A percentile compares a stretch with the other conserved stretches of the same genome.
Evolutionary conservation across 2,329 filamentous ascomycete species (phyloP).

Genomic region (Cyclaneusma minus): DNA sequence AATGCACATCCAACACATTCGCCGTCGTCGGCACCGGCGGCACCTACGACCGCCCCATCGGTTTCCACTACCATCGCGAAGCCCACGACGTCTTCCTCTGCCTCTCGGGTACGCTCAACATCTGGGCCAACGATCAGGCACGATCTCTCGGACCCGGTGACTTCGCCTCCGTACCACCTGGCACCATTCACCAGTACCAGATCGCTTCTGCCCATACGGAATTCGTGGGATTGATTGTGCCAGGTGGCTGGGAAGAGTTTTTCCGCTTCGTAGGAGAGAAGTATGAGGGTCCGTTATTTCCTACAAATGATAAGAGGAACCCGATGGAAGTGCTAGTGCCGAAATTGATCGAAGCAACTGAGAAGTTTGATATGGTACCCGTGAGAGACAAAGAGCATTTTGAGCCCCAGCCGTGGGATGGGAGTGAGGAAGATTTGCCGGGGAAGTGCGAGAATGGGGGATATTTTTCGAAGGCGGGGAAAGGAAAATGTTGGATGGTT

Average conservation of each 20-base stretch:
- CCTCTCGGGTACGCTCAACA: constrained; percentile 35
- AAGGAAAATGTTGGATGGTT: constrained; percentile 28
- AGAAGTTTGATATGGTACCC: constrained; percentile 39
- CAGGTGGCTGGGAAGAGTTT: constrained; percentile 44
- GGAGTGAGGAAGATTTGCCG: constrained; percentile 24
- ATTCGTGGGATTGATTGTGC: constrained; percentile 35
- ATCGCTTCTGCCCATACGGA: constrained; percentile 37
- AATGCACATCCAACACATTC: constrained; percentile 15
- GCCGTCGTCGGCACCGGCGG: constrained; percentile 13
- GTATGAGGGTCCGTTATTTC: constrained; percentile 31
- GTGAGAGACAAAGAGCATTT: constrained; percentile 30
- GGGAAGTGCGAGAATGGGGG: constrained; percentile 19
- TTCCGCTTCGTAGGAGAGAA: constrained; percentile 40
- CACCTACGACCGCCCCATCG: constrained; percentile 17
- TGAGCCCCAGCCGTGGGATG: constrained; percentile 25
- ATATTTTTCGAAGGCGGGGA: constrained; percentile 36
- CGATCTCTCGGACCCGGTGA: constrained; percentile 36
- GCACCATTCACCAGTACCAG: constrained; percentile 37
- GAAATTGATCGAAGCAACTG: constrained; percentile 37
- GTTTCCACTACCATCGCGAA: constrained; percentile 40
- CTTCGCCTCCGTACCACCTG: constrained; percentile 40
- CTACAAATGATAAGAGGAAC: constrained; percentile 34
- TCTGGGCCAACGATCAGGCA: constrained; percentile 42
- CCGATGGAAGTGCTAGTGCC: constrained; percentile 32
- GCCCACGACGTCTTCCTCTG: constrained; percentile 42